phyloP scores from a whole-genome alignment of 805 yeast genomes.

The Teunomyces kruisii region DNA sequence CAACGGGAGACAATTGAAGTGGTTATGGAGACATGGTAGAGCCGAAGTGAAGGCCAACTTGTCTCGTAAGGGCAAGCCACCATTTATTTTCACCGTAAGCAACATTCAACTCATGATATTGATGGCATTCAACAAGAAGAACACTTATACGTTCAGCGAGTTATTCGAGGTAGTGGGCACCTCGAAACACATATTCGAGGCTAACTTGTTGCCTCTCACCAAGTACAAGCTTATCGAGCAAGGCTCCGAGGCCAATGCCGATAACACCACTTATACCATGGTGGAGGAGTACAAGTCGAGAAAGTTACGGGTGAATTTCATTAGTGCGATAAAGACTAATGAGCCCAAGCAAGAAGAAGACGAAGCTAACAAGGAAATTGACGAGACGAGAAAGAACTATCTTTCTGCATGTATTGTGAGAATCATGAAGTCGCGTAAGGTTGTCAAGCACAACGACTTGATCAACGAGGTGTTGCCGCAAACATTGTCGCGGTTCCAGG shows the following conservation, averaged over 20 bases:
- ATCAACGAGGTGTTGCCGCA: conserved; percentile 88
- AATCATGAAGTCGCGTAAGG: conserved; percentile 92
- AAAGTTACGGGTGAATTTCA: conserved; percentile 79
- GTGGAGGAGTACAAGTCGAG: conserved; percentile 83
- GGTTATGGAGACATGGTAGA: conserved; percentile 95
- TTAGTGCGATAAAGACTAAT: conserved; percentile 50
- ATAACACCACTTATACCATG: conserved; percentile 61
- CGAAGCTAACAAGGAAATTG: conserved; percentile 76
- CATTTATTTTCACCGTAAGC: conserved; percentile 78
- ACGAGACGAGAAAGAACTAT: conserved; percentile 81
- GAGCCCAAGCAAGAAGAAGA: conserved; percentile 70
- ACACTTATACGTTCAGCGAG: conserved; percentile 57
- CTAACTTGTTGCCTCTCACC: conserved; percentile 76
- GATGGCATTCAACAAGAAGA: conserved; percentile 75
- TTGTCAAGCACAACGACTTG: conserved; percentile 72
- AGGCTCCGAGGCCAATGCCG: conserved; percentile 47
- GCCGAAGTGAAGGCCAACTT: conserved; percentile 89
- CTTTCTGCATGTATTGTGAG: conserved; percentile 93
- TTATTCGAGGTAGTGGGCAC: conserved; percentile 69
- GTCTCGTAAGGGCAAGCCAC: conserved; percentile 76
- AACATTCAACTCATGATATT: conserved; percentile 85
- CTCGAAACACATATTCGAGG: conserved; percentile 62
- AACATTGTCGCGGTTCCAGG: conserved; percentile 77
- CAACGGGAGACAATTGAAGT: conserved; percentile 82
- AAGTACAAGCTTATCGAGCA: conserved; percentile 75